Conservation (phyloP, 176 grass and related monocot species). For the Dactylis glomerata region DNA sequence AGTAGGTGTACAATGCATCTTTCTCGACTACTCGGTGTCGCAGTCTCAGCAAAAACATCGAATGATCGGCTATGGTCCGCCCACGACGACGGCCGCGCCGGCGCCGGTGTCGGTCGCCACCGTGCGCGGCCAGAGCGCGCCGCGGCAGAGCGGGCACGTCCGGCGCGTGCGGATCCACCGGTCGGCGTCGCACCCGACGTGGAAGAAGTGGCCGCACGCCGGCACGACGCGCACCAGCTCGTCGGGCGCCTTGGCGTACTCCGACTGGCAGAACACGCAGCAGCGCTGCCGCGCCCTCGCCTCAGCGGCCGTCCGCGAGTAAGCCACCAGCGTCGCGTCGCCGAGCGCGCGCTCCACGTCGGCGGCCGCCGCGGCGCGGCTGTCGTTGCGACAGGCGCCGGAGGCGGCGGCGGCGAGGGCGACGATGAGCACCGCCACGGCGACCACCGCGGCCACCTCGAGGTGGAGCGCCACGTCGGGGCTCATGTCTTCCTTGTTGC, state of each 20-base stretch:
- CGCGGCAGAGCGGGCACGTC: slow-evolving; percentile 31
- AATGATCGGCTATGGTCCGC: not conserved
- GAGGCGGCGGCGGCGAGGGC: not conserved
- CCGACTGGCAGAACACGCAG: slow-evolving; percentile 24
- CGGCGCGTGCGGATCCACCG: slow-evolving; percentile 27
- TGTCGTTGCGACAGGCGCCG: not conserved
- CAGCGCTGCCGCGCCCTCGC: not conserved
- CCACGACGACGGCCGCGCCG: not conserved
- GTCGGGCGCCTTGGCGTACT: not conserved
- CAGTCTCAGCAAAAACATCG: not conserved
- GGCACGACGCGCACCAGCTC: slow-evolving; percentile 36
- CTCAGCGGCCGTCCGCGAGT: not conserved
- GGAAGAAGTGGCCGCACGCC: slow-evolving; percentile 49
- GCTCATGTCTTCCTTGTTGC: not conserved
- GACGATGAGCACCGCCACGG: slow-evolving; percentile 25
- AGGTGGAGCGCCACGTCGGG: not conserved
- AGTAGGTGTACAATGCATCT: not conserved
- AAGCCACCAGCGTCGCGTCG: not conserved
- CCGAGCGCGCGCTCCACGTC: slow-evolving; percentile 36
- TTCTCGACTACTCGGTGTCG: not conserved
- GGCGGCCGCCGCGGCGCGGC: not conserved
- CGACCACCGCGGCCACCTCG: slow-evolving; percentile 1
- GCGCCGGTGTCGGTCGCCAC: not conserved
- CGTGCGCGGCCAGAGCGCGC: not conserved
- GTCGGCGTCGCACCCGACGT: slow-evolving; percentile 31